phyloP scores from a whole-genome alignment of 495 filamentous ascomycete genomes.

The Lophiostoma macrostomum region DNA sequence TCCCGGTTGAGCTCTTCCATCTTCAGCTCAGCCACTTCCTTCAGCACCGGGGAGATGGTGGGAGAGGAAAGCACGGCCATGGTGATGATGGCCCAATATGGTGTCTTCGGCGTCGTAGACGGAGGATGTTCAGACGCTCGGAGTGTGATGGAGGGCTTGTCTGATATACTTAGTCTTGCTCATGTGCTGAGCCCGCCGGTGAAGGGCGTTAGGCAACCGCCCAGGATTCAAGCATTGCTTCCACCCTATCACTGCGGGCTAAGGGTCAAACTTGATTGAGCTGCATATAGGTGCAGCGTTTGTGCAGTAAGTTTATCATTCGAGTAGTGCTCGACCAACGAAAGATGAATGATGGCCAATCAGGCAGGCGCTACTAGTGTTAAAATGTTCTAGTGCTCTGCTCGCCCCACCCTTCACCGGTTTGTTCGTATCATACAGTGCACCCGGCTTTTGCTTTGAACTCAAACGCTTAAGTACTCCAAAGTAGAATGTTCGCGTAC shows the following conservation, averaged over 20 bases:
- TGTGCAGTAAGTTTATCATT: background rate
- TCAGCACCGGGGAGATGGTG: constrained; percentile 12
- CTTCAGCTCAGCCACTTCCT: constrained; percentile 20
- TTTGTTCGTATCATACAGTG: constrained; percentile 1
- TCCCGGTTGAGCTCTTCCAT: constrained; percentile 18
- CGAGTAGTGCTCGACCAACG: background rate
- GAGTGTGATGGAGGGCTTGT: background rate
- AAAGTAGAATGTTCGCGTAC: too few species aligned
- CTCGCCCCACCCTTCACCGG: constrained; percentile 9
- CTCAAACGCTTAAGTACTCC: too few species aligned
- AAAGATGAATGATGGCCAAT: background rate
- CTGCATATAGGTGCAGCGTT: constrained; percentile 6
- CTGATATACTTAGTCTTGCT: background rate
- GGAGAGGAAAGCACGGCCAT: constrained; percentile 9
- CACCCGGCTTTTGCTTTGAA: too few species aligned
- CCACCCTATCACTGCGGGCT: background rate
- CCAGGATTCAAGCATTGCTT: too few species aligned
- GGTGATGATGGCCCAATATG: too few species aligned
- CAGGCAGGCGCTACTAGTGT: background rate
- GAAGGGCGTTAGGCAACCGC: background rate
- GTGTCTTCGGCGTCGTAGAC: background rate
- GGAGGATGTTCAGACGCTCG: background rate
- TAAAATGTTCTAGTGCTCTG: background rate
- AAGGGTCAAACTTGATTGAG: constrained; percentile 2
- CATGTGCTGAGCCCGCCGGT: background rate